These are phyloP conservation scores for Ocimum tenuiflorum DNA, from an alignment of 257 asterid species.

Conservation along the genomic window DNA sequence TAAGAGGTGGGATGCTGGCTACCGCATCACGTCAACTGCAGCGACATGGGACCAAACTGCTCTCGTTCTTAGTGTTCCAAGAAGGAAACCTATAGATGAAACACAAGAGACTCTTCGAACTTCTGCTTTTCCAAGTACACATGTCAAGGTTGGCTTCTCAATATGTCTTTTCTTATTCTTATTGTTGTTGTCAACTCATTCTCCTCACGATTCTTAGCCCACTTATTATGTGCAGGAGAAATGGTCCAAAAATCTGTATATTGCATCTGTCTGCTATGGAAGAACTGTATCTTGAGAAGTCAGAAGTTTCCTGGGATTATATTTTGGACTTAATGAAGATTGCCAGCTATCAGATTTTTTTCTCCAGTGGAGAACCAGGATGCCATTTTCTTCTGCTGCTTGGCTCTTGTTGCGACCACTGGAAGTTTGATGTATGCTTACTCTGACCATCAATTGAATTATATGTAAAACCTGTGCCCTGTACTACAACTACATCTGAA, in stretches of 20 bases:
- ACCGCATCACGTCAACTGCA: slow-evolving; percentile 73
- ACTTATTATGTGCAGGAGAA: slow-evolving; percentile 36
- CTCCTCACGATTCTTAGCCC: too few relatives aligned
- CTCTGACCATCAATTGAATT: too few relatives aligned
- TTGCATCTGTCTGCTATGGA: slow-evolving; percentile 56
- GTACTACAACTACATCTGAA: too few relatives aligned
- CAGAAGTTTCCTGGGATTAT: background rate
- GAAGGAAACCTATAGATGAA: slow-evolving; percentile 54
- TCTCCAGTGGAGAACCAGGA: too few relatives aligned
- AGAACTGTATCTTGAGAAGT: slow-evolving; percentile 53
- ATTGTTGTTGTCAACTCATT: too few relatives aligned
- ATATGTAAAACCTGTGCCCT: too few relatives aligned
- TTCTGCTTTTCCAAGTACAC: slow-evolving; percentile 69
- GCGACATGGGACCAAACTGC: slow-evolving; percentile 76
- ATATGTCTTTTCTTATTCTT: background rate
- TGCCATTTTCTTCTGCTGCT: too few relatives aligned
- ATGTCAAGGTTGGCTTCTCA: slow-evolving; percentile 46
- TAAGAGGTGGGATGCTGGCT: slow-evolving; percentile 68
- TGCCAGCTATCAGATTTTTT: too few relatives aligned
- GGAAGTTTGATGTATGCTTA: too few relatives aligned
- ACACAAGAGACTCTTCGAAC: slow-evolving; percentile 89
- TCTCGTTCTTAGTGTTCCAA: slow-evolving; percentile 58
- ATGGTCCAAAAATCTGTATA: slow-evolving; percentile 55
- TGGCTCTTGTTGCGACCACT: too few relatives aligned
- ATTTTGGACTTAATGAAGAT: too few relatives aligned